Evolutionary conservation across 441 rosid genomes (phyloP).

Genomic region (Populus hybrid): DNA sequence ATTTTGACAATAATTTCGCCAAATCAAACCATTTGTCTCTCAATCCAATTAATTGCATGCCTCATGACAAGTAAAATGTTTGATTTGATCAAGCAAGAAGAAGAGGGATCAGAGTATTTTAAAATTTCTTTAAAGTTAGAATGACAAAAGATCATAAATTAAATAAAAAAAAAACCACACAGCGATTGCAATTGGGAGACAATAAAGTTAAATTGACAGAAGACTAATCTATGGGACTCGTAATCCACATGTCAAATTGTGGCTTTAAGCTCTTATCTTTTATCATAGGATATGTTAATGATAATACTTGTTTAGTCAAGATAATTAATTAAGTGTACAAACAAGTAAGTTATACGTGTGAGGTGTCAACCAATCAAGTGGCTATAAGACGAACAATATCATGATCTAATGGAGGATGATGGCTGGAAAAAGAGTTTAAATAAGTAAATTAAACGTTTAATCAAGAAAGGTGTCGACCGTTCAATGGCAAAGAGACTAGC

Average conservation of each 20-base stretch:
- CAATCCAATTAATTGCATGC: neutral
- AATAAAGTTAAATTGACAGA: neutral
- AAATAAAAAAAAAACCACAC: too few relatives aligned
- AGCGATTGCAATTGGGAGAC: neutral
- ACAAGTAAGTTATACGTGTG: too few relatives aligned
- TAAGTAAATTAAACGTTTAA: too few relatives aligned
- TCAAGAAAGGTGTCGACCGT: too few relatives aligned
- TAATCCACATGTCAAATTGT: neutral
- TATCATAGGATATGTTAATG: neutral
- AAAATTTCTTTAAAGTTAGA: neutral
- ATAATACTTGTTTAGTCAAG: neutral
- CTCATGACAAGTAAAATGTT: neutral
- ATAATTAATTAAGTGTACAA: too few relatives aligned
- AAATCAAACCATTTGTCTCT: neutral
- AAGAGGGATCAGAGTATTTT: neutral
- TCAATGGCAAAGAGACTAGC: too few relatives aligned
- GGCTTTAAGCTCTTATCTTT: neutral
- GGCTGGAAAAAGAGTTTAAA: neutral
- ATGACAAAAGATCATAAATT: too few relatives aligned
- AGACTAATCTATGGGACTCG: neutral
- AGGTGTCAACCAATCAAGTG: too few relatives aligned
- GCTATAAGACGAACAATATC: neutral
- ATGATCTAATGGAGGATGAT: neutral
- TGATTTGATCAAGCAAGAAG: neutral
- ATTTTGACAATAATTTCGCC: neutral